phyloP scores from a whole-genome alignment of 2,329 filamentous ascomycete genomes.

The Pseudocercospora eumusae region DNA sequence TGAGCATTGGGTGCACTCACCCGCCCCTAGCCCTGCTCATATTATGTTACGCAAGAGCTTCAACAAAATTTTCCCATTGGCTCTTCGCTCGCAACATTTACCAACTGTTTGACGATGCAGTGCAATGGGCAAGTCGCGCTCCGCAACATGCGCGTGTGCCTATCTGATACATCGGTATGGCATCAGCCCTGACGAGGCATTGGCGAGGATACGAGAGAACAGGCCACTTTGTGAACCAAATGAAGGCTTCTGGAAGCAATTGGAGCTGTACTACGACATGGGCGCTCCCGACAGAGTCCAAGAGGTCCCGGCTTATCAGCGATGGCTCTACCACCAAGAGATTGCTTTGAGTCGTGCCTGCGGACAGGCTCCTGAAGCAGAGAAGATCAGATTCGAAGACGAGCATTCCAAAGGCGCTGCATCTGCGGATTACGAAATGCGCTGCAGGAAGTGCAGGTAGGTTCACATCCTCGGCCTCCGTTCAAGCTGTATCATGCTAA shows the following conservation, averaged over 20 bases:
- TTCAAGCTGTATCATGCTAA: conserved; percentile 6
- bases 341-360: conserved; percentile 68
- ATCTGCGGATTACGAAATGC: conserved; percentile 60
- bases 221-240: conserved; percentile 86
- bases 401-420: conserved; percentile 51
- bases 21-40: not conserved
- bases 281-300: conserved; percentile 71
- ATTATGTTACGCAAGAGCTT: not conserved
- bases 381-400: conserved; percentile 79
- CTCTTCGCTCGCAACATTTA: not conserved
- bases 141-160: conserved; percentile 78
- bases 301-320: conserved; percentile 73
- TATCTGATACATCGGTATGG: conserved; percentile 69
- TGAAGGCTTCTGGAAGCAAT: conserved; percentile 83
- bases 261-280: conserved; percentile 86
- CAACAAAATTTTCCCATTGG: not conserved
- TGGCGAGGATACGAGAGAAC: conserved; percentile 67
- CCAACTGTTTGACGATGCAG: conserved; percentile 43
- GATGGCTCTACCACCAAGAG: conserved; percentile 69
- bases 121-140: conserved; percentile 95
- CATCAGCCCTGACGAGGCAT: conserved; percentile 62
- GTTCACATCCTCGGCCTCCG: conserved; percentile 27
- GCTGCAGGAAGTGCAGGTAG: conserved; percentile 88
- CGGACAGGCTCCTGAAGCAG: conserved; percentile 73
- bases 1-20: not conserved